Conservation (phyloP, 306 rosid genomes). For the Cyamopsis tetragonoloba region DNA sequence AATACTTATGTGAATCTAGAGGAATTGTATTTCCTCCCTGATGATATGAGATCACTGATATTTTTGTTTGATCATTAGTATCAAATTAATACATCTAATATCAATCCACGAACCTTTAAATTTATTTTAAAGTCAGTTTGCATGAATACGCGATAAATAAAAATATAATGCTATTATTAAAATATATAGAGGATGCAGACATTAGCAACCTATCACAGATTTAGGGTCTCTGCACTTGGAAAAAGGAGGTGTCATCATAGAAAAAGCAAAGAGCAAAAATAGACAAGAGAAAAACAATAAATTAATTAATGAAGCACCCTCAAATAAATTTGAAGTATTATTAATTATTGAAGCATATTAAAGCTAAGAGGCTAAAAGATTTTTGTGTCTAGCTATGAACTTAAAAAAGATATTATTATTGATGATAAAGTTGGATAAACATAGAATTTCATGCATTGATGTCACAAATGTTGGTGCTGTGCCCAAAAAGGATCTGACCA, state of each 20-base stretch:
- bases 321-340: conserved; percentile 35
- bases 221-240: conserved; percentile 47
- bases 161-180: too few species aligned
- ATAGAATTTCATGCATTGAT: conserved; percentile 40
- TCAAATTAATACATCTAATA: too few species aligned
- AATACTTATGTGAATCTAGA: too few species aligned
- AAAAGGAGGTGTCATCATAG: conserved; percentile 30
- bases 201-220: conserved; percentile 36
- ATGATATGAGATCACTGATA: too few species aligned
- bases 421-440: conserved; percentile 54
- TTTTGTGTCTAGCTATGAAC: conserved; percentile 36
- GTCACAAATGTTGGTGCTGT: conserved; percentile 41
- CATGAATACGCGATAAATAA: too few species aligned
- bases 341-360: conserved; percentile 39
- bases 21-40: too few species aligned
- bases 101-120: too few species aligned
- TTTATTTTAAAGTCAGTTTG: too few species aligned
- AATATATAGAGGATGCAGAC: too few species aligned
- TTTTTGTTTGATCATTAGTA: too few species aligned
- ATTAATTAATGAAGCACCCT: conserved; percentile 35
- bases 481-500: conserved; percentile 44
- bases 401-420: conserved; percentile 31
- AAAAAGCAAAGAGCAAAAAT: conserved; percentile 38
- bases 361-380: conserved; percentile 56
- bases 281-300: conserved; percentile 43